Conservation (phyloP, 768 basidiomycete genomes). For the Collybia nuda region DNA sequence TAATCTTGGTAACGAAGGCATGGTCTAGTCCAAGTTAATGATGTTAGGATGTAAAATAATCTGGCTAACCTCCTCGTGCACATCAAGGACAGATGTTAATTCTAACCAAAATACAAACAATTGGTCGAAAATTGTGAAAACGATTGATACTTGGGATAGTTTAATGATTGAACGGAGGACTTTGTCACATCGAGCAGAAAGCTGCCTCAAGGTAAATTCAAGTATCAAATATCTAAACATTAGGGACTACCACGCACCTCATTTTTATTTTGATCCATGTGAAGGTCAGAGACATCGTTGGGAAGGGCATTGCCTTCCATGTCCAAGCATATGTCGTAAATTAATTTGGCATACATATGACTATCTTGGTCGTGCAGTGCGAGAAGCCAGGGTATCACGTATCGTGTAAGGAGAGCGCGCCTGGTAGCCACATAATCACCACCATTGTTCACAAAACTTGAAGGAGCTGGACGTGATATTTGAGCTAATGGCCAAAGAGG, state of each 20-base stretch:
- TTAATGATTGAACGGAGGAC: conserved; percentile 53
- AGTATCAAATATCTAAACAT: background rate
- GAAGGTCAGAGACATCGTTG: conserved; percentile 10
- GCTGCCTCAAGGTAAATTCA: background rate
- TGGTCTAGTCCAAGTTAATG: conserved; percentile 33
- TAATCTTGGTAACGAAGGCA: conserved; percentile 54
- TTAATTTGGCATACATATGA: conserved; percentile 44
- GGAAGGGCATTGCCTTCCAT: conserved; percentile 28
- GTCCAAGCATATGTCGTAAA: conserved; percentile 57
- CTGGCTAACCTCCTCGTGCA: conserved; percentile 37
- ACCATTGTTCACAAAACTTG: conserved; percentile 53
- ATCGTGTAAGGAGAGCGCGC: conserved; percentile 49
- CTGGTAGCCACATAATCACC: conserved; percentile 70
- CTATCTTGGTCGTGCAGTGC: conserved; percentile 66
- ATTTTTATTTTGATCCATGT: background rate
- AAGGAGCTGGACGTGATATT: conserved; percentile 31
- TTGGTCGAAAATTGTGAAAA: conserved; percentile 58
- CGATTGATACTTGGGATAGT: conserved; percentile 49
- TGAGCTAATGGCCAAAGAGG: conserved; percentile 56
- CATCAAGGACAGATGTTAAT: conserved; percentile 30
- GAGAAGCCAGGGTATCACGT: conserved; percentile 66
- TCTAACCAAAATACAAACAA: conserved; percentile 63
- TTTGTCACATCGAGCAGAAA: conserved; percentile 30
- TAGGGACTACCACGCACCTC: no score
- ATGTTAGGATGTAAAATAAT: conserved; percentile 1